Base-by-base conservation (phyloP, 2,329 filamentous ascomycete species). In the Hortaea sp. region DNA sequence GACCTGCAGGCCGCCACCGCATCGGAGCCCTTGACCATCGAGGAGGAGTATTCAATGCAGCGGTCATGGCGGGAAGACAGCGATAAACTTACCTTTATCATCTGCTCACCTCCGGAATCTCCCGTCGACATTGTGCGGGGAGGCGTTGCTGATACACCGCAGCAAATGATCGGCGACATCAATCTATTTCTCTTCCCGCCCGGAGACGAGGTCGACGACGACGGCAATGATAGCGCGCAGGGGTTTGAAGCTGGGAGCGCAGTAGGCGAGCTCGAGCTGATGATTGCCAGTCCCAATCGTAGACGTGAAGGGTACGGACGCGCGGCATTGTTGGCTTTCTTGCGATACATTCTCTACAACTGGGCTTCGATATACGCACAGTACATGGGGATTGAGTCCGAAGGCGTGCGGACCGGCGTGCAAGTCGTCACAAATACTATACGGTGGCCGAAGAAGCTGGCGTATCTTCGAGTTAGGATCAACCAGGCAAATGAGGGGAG, bases 21-120 rank as follows among this genome's bases (percentile, higher is more conserved):
- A 1, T 95, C 89, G 0, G 88, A 95, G 52, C 85, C 83, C 0
- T 75, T 97, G 43, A 81, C 77, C 0, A 71, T 95, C 0, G 72
- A 79, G 1, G 84, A 95, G 61, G 90, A 97, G 71, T 88, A 92
- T 65, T 77, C 79, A 42, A 97, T 95, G 81, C 90, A 95, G 65
- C 69, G 70, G n/a, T 87, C 81, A 53, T 97, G 90, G 90, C 81
- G 88, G 34, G 70, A 69, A 13, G 85, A 92, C 38, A 66, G 70
- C 28, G 89, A 97, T 67, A 97, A 97, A 68, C 66, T 97, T 50
- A 97, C 90, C 0, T 97, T 95, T 57, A 95, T 97, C 62, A 67
- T 85, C 45, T 95, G 88, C 61, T 68, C 73, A 7, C 75, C 55
- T 5, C 30, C 46, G 12, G 29, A 43, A 7, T 7, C 29, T 38